A percentile compares a stretch with the other conserved stretches of the same genome.
These are phyloP conservation scores for Wickerhamiella galacta DNA, from an alignment of 805 yeast genomes.

Conservation along the genomic window DNA sequence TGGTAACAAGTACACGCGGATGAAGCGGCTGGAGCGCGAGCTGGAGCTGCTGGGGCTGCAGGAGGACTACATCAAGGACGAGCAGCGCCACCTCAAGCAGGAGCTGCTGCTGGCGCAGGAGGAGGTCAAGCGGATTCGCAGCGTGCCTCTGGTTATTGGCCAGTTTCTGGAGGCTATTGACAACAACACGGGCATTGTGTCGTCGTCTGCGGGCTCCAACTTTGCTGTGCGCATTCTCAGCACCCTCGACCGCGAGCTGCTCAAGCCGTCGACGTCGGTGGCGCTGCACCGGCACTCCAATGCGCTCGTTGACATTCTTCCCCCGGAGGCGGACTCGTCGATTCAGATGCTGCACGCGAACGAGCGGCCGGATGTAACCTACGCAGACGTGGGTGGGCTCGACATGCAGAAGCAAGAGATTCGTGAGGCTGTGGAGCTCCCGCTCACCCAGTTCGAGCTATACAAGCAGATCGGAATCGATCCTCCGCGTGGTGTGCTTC, in stretches of 20 bases:
- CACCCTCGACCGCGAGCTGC: constrained; percentile 83
- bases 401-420: constrained; percentile 99
- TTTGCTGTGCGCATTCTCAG: constrained; percentile 91
- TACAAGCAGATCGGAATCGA: constrained; percentile 97
- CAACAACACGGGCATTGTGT: constrained; percentile 88
- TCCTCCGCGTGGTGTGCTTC: constrained; percentile 93
- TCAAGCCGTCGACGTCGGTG: constrained; percentile 88
- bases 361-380: constrained; percentile 89
- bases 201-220: constrained; percentile 94
- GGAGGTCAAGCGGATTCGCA: constrained; percentile 92
- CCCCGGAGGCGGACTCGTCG: constrained; percentile 96
- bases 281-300: constrained; percentile 97
- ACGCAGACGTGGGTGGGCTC: constrained; percentile 96
- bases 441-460: constrained; percentile 86
- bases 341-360: constrained; percentile 89
- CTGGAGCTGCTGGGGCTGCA: constrained; percentile 70
- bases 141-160: constrained; percentile 95
- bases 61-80: constrained; percentile 95
- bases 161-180: constrained; percentile 96
- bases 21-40: constrained; percentile 83
- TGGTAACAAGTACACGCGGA: constrained; percentile 57
- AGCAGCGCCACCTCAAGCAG: constrained; percentile 87
- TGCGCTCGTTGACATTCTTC: constrained; percentile 90
- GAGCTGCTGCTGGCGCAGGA: constrained; percentile 95
- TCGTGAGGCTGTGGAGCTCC: constrained; percentile 95